phyloP scores from a whole-genome alignment of 2,329 filamentous ascomycete genomes.

The Exophiala spinifera region DNA sequence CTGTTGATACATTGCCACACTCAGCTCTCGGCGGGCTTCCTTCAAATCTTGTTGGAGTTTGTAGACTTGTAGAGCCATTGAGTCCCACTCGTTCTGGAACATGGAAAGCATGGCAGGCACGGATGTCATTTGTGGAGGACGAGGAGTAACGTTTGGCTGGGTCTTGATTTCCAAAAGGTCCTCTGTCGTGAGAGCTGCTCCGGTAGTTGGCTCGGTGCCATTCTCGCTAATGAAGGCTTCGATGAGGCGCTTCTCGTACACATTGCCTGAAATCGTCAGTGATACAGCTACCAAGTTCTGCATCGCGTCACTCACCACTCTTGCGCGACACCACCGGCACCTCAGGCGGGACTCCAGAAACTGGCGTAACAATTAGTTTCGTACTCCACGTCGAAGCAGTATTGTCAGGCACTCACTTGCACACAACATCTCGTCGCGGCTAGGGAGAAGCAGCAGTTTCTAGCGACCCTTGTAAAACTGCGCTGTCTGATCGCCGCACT shows the following conservation, averaged over 20 bases:
- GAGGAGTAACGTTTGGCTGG: conserved; percentile 76
- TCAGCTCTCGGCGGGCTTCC: conserved; percentile 88
- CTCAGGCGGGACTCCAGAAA: conserved; percentile 94
- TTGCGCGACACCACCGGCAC: conserved; percentile 93
- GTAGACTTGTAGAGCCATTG: conserved; percentile 85
- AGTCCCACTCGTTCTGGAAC: conserved; percentile 99
- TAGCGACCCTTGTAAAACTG: background rate
- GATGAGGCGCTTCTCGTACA: conserved; percentile 93
- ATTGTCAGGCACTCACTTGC: conserved; percentile 19
- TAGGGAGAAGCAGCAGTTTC: background rate
- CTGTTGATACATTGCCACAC: conserved; percentile 91
- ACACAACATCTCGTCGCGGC: conserved; percentile 21
- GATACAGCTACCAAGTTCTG: conserved; percentile 16
- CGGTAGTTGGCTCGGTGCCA: conserved; percentile 85
- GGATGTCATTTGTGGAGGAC: conserved; percentile 90
- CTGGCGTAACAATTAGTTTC: conserved; percentile 47
- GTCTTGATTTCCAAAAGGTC: conserved; percentile 88
- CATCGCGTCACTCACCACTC: conserved; percentile 63
- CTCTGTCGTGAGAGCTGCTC: conserved; percentile 76
- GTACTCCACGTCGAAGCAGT: background rate
- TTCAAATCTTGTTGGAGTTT: conserved; percentile 84
- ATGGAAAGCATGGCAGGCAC: conserved; percentile 90
- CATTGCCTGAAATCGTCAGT: conserved; percentile 60
- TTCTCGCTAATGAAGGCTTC: conserved; percentile 93
- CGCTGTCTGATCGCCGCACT: background rate